Evolutionary conservation across 768 basidiomycete species (phyloP).

Genomic region (Psilocybe cubensis): DNA sequence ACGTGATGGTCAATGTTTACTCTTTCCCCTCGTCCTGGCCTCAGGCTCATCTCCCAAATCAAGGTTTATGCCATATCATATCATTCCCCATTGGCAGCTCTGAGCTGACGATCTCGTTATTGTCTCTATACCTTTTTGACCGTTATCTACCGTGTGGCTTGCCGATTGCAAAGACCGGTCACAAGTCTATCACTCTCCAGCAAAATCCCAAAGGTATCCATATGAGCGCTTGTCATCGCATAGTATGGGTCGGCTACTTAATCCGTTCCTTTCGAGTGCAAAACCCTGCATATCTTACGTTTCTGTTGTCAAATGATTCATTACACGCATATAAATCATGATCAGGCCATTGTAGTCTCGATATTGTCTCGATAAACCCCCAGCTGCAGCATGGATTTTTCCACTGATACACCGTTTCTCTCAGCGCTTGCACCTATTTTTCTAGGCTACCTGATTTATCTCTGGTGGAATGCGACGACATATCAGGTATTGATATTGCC

Average conservation of each 20-base stretch:
- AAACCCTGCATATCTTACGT: neutral
- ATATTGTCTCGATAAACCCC: no score
- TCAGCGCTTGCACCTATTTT: neutral
- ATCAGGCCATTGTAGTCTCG: neutral
- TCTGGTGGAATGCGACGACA: slow-evolving; percentile 6
- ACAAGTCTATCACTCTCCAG: no score
- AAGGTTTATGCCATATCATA: no score
- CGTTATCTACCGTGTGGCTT: no score
- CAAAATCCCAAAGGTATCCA: no score
- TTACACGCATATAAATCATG: neutral
- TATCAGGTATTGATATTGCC: slow-evolving; percentile 1
- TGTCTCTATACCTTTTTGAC: no score
- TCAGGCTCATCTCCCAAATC: no score
- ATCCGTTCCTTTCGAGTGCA: neutral
- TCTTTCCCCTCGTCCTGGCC: neutral
- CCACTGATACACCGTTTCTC: neutral
- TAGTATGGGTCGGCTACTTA: neutral
- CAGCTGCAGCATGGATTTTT: neutral
- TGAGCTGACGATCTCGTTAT: no score
- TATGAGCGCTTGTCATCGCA: no score
- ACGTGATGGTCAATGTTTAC: slow-evolving; percentile 14
- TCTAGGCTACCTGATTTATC: neutral
- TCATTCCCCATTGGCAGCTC: no score
- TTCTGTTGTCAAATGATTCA: neutral
- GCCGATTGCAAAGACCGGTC: no score